These are phyloP conservation scores for Stephania cephalantha DNA, from an alignment of 164 flowering plant species.

Conservation along the genomic window DNA sequence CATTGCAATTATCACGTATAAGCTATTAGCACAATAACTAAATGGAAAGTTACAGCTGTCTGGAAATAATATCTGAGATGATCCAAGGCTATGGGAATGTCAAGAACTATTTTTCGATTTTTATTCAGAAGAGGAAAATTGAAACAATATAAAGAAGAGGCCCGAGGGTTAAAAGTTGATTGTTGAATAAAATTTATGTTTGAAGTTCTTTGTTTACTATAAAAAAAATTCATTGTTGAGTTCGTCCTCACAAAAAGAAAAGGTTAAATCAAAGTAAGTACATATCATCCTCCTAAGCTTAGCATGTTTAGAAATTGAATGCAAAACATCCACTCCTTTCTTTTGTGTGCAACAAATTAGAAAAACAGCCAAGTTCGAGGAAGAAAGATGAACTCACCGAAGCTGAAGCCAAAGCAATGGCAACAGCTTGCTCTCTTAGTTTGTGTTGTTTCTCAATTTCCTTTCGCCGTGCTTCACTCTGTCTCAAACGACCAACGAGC, in stretches of 20 bases:
- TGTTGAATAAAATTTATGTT: too few relatives aligned
- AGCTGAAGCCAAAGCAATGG: constrained; percentile 61
- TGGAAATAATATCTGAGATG: background rate
- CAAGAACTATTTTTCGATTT: background rate
- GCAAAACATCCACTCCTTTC: background rate
- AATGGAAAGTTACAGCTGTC: background rate
- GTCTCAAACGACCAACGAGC: constrained; percentile 64
- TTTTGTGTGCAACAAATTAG: background rate
- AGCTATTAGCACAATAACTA: background rate
- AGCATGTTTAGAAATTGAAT: background rate
- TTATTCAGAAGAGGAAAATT: background rate
- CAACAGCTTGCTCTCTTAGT: constrained; percentile 77
- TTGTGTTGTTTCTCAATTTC: constrained; percentile 91
- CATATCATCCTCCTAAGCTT: background rate
- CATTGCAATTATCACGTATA: background rate
- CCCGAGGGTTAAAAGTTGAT: too few relatives aligned
- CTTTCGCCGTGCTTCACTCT: constrained; percentile 76
- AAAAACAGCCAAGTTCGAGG: background rate
- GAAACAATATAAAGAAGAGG: background rate
- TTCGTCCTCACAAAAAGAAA: background rate
- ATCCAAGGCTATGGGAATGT: background rate
- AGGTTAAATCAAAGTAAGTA: background rate
- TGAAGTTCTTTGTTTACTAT: too few relatives aligned
- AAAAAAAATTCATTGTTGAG: background rate
- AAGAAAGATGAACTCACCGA: constrained; percentile 38